Percentiles rank a stretch among this genome's conserved stretches.
phyloP scores from a whole-genome alignment of 306 rosid genomes.

The Cicer judaicum region DNA sequence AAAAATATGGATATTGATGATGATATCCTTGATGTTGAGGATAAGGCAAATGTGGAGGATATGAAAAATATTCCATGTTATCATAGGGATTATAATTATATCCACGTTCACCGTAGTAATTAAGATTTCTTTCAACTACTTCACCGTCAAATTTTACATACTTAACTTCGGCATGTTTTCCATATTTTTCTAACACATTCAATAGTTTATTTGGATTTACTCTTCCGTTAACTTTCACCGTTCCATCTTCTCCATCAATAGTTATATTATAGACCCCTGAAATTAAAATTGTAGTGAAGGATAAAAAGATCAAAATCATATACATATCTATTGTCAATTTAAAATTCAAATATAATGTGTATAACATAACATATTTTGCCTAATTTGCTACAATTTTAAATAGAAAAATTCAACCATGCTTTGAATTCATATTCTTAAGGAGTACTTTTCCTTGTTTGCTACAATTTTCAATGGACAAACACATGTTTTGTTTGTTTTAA shows the following conservation, averaged over 20 bases:
- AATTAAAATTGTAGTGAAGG: not conserved
- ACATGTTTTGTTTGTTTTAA: too few species aligned
- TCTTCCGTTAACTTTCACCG: constrained; percentile 50
- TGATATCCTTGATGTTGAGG: constrained; percentile 35
- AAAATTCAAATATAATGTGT: not conserved
- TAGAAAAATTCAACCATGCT: constrained; percentile 1
- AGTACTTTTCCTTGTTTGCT: not conserved
- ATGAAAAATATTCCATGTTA: constrained; percentile 14
- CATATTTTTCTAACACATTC: constrained; percentile 40
- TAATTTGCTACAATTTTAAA: not conserved
- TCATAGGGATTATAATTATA: constrained; percentile 19
- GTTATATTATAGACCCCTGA: constrained; percentile 47
- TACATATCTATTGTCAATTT: too few species aligned
- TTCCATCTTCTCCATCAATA: constrained; percentile 49
- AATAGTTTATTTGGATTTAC: constrained; percentile 51
- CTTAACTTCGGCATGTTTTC: constrained; percentile 53
- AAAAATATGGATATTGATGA: not conserved
- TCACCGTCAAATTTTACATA: constrained; percentile 54
- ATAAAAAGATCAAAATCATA: not conserved
- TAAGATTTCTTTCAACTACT: constrained; percentile 26
- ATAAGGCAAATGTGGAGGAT: constrained; percentile 27
- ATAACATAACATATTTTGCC: not conserved
- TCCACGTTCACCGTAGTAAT: constrained; percentile 36
- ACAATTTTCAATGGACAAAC: too few species aligned
- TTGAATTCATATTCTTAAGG: not conserved